Evolutionary conservation across 164 flowering plant species (phyloP).

Genomic region (Houttuynia cordata): DNA sequence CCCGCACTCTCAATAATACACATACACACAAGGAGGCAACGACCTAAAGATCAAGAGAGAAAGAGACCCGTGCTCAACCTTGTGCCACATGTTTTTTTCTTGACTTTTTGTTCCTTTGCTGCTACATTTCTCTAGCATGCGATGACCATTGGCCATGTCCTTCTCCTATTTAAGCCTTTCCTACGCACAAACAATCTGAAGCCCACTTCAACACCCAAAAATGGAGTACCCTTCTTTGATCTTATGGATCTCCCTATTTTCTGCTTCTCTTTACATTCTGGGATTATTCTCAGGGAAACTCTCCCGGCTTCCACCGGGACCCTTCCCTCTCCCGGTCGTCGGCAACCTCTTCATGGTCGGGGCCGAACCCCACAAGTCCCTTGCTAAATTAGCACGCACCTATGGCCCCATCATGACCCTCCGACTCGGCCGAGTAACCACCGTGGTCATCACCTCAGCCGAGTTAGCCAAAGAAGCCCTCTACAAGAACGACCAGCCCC

Average conservation of each 20-base stretch:
- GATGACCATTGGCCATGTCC: no score
- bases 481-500: conserved; percentile 14
- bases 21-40: no score
- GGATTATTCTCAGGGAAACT: not conserved
- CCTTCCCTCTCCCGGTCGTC: conserved; percentile 15
- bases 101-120: no score
- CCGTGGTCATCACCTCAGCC: conserved; percentile 12
- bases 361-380: conserved; percentile 8
- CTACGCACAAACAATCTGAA: no score
- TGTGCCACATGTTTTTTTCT: no score
- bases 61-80: no score
- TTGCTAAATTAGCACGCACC: conserved; percentile 11
- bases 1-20: no score
- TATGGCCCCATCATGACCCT: conserved; percentile 21
- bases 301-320: conserved; percentile 19
- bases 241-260: not conserved
- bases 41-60: no score
- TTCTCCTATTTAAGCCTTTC: no score
- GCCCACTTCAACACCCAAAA: not conserved
- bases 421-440: conserved; percentile 8
- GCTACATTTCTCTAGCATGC: no score
- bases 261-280: conserved; percentile 3
- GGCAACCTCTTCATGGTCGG: conserved; percentile 19
- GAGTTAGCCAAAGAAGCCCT: conserved; percentile 16
- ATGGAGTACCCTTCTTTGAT: not conserved